Evolutionary conservation across 2,329 filamentous ascomycete species (phyloP), one percentile per base, ranked within the genome.

Genomic region (Hypomyces perniciosus): DNA sequence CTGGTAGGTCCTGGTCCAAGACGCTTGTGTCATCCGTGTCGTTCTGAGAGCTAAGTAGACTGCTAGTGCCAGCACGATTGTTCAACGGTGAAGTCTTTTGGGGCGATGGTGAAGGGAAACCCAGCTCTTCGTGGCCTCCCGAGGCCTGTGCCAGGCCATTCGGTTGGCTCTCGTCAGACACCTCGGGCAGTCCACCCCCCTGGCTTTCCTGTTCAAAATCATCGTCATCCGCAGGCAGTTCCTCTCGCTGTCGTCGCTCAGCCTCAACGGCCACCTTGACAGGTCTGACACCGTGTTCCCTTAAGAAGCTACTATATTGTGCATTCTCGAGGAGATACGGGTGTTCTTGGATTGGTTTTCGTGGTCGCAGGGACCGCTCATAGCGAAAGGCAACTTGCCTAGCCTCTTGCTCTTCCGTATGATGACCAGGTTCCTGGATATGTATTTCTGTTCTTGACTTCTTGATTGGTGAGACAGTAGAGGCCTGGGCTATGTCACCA

Each of bases 271-370:
- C 62, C 38, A 79, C 65, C 48, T 71, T 71, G 33, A 82, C 59
- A 0, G 80, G 80, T 47, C 72, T 74, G 29, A 83, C 63, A 27
- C 80, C 80, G 51, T 79, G 78, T 4, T 73, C 72, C 58, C 75
- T 78, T 57, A 81, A 73, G 20, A 72, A 64, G 3, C 66, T 76
- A 49, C 73, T 75, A 60, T 81, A 82, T 29, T 75, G 72, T 0
- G 72, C 78, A 59, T 73, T 77, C 55, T 83, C 80, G 4, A 82
- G 65, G 5, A 77, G 64, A 55, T 83, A 83, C 4, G 80, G 80
- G 41, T 81, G 78, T 58, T 82, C 71, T 59, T 83, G 80, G 6
- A 83, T 83, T 1, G 79, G 79, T 54, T 82, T 83, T 20, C 80
- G 73, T 1, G 78, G 78, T 6, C 80, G 72, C n/a, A 83, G 65